Evolutionary conservation across 441 rosid genomes (phyloP), one percentile per base, ranked within the genome.

Genomic region (Oxalis stricta): DNA sequence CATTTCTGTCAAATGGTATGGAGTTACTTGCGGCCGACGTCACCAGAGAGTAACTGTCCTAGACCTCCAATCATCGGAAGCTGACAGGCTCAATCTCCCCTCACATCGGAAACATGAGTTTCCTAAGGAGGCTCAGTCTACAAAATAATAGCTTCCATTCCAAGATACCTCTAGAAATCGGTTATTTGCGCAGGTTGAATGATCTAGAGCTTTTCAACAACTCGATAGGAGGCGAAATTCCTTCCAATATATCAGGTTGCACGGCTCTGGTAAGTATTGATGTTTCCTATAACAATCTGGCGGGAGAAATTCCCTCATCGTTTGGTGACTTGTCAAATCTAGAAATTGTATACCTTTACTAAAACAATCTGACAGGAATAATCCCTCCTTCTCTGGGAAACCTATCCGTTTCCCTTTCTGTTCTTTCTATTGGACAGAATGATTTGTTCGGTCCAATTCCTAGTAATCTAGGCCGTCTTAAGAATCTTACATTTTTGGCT

Each of bases 21-120:
- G 63, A 0, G 21, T 50, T 15, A 13, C 32, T 0, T 58, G 63
- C 1, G 17, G 24, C 7, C 47, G 26, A 0, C 28, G 29, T 13
- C 48, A 50, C 32, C 44, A 6, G n/a, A 38, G 63, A 15, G 53
- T 52, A 38, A 46, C 45, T 0, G 18, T 46, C 17, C 31, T 58
- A 17, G 10, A 0, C 7, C 40, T 39, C 11, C 44, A 7, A 3
- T n/a, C n/a, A n/a, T n/a, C n/a, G n/a, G n/a, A 3, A 11, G 17
- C 53, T 58, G 15, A 11, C 17, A 0, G 58, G 63, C 2, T 33
- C 43, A 33, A 39, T 58, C n/a, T 40, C 63, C 23, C 38, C 57
- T 4, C 23, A 44, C 44, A 51, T 58, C 0, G 63, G 63, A 16
- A 58, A 58, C 8, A 36, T 58, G 4, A 51, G 52, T 48, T 58